phyloP scores from a whole-genome alignment of 352 stramenopile species.

The Phytophthora multivora region DNA sequence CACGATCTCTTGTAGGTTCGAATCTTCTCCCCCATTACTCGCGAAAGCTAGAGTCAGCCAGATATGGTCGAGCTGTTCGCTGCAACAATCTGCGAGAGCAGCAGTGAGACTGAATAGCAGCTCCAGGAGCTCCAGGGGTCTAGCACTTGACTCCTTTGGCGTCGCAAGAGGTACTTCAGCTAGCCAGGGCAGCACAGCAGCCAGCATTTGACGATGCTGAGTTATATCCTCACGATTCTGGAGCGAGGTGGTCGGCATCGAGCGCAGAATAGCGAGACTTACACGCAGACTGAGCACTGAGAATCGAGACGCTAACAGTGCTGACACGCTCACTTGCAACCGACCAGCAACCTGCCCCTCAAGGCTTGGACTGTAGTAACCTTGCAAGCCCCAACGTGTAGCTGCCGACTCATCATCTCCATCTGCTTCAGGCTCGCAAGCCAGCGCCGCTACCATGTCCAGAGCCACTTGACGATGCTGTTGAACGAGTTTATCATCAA shows the following conservation, averaged over 20 bases:
- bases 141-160: not conserved
- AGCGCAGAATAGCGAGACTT: conserved; percentile 49
- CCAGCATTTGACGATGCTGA: conserved; percentile 61
- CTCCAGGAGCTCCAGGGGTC: conserved; percentile 37
- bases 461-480: conserved; percentile 40
- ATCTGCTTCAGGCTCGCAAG: conserved; percentile 11
- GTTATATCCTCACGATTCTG: conserved; percentile 35
- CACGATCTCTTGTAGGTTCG: conserved; percentile 13
- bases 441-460: conserved; percentile 23
- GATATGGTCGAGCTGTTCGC: conserved; percentile 62
- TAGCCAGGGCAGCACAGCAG: conserved; percentile 57
- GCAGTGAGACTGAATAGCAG: conserved; percentile 63
- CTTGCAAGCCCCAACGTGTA: conserved; percentile 32
- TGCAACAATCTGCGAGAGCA: conserved; percentile 40
- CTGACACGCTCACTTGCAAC: conserved; percentile 33
- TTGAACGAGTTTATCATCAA: conserved; percentile 35
- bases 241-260: conserved; percentile 23
- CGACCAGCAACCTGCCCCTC: conserved; percentile 13
- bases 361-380: conserved; percentile 31
- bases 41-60: conserved; percentile 68
- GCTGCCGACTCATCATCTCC: conserved; percentile 24
- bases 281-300: conserved; percentile 34
- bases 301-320: conserved; percentile 40
- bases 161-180: conserved; percentile 39
- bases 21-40: conserved; percentile 7